phyloP scores from a whole-genome alignment of 805 yeast species.

The Candida caryicola region DNA sequence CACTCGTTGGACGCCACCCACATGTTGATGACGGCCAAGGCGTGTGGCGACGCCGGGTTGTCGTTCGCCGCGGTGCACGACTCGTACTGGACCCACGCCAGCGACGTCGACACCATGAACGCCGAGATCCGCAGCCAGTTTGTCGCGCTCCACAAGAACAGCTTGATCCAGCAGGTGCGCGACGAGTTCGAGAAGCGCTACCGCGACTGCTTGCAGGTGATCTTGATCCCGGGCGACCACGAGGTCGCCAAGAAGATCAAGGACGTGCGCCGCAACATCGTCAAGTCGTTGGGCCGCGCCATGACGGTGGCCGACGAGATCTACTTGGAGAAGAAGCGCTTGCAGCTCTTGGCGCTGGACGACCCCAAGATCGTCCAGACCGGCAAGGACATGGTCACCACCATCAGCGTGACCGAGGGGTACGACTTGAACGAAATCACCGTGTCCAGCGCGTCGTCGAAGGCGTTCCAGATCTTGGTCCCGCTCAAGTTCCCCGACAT shows the following conservation, averaged over 20 bases:
- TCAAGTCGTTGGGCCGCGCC: conserved; percentile 49
- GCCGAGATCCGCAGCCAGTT: conserved; percentile 70
- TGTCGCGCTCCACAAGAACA: conserved; percentile 69
- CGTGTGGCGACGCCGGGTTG: conserved; percentile 62
- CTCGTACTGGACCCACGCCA: conserved; percentile 97
- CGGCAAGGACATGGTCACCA: conserved; percentile 62
- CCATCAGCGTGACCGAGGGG: conserved; percentile 55
- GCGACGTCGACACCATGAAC: conserved; percentile 74
- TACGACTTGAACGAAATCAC: conserved; percentile 25
- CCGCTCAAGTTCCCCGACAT: conserved; percentile 71
- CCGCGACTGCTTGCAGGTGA: conserved; percentile 61
- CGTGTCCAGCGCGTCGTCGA: conserved; percentile 19
- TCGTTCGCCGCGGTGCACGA: conserved; percentile 95
- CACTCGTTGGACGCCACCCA: conserved; percentile 97
- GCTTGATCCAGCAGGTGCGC: conserved; percentile 66
- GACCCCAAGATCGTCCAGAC: conserved; percentile 46
- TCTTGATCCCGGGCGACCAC: conserved; percentile 51
- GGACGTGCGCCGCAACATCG: conserved; percentile 47
- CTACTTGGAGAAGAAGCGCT: conserved; percentile 63
- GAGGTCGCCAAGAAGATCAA: conserved; percentile 50
- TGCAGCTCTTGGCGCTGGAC: conserved; percentile 49
- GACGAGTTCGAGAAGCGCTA: conserved; percentile 83
- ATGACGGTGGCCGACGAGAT: conserved; percentile 73
- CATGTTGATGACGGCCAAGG: conserved; percentile 85
- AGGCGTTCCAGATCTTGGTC: conserved; percentile 48